phyloP scores from a whole-genome alignment of 148 eudicot species.

The Rhododendron ferrugineum region DNA sequence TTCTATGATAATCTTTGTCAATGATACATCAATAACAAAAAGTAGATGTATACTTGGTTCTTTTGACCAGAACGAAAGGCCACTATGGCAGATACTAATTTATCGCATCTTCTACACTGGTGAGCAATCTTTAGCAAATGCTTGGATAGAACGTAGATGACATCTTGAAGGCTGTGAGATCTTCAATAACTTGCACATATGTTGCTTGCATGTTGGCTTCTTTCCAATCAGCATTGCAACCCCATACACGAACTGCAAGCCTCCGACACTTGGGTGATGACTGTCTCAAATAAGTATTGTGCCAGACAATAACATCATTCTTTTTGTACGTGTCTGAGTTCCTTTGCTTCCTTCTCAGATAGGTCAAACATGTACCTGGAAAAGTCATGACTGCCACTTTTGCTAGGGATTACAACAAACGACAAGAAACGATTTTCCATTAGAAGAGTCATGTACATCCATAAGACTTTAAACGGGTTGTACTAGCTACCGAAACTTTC shows the following conservation, averaged over 20 bases:
- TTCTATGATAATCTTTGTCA: background rate
- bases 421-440: background rate
- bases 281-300: constrained; percentile 42
- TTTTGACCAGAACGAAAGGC: background rate
- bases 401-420: too few relatives aligned
- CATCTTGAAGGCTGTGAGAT: constrained; percentile 48
- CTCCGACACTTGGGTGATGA: constrained; percentile 70
- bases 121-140: constrained; percentile 41
- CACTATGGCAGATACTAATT: background rate
- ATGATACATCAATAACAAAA: background rate
- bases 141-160: constrained; percentile 57
- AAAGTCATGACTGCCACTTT: background rate
- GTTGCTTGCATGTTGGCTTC: constrained; percentile 26
- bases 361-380: constrained; percentile 86
- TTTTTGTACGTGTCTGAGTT: constrained; percentile 48
- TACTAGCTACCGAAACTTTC: background rate
- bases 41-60: constrained; percentile 1
- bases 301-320: constrained; percentile 65
- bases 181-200: constrained; percentile 40
- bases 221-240: constrained; percentile 62
- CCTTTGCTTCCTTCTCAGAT: constrained; percentile 67
- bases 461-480: background rate
- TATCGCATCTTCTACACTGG: background rate
- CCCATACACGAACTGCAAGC: constrained; percentile 80
- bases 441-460: background rate